Evolutionary conservation across 169 alveolate genomes (phyloP), one percentile per base, ranked within the genome.

Genomic region (Plasmodium gaboni): DNA sequence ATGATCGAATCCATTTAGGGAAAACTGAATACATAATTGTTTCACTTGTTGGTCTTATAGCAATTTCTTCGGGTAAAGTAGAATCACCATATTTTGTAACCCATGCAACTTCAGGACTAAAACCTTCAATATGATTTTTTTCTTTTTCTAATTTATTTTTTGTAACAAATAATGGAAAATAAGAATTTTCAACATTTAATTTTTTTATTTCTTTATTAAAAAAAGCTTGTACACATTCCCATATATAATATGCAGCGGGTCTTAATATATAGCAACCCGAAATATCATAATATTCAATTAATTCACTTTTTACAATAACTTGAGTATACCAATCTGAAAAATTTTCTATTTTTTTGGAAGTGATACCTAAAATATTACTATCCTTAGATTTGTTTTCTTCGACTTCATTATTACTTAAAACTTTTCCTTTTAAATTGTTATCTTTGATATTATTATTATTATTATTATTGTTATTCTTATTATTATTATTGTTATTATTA

Each of bases 71-170:
- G 0, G 96, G 96, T 8, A 98, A 92, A 17, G 97, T 99, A 15
- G 98, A 93, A 74, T 97, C 96, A 28, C 99, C 99, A 65, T 97
- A 94, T 94, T 96, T 97, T 42, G 99, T 98, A 72, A 99, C 99
- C 99, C 99, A 98, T 6, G 99, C 99, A 2, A 98, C 99, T 94
- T 99, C 99, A 2, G 99, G 99, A 22, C 99, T 96, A 88, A 99
- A 99, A 53, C 99, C 99, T 88, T 97, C 99, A 24, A 99, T 96
- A 93, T 99, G 99, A 44, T 95, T 97, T 92, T 98, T 97, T 93
- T 99, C 99, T 88, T 96, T 97, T 92, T 97, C 98, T 65, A 99
- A 95, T 72, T 98, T 98, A 70, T 96, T 96, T 95, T 97, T 97
- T 28, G 99, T 93, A 17, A 97, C 99, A 88, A 98, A 97, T 97